phyloP scores from a whole-genome alignment of 305 asterid genomes.

The Solanum aculeatissimum region DNA sequence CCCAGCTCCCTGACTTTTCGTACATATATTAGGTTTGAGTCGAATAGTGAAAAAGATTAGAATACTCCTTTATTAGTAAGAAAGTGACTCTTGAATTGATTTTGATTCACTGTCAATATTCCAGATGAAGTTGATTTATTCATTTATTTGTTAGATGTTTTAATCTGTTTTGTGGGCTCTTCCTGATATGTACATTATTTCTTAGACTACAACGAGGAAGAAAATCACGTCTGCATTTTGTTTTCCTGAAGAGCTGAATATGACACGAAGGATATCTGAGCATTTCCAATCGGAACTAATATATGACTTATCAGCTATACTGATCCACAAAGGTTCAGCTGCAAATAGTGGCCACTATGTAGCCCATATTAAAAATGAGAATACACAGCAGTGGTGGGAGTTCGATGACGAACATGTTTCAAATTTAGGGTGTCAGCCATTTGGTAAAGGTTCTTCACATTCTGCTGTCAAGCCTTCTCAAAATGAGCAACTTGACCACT shows the following conservation, averaged over 20 bases:
- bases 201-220: conserved; percentile 92
- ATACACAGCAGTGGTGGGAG: conserved; percentile 95
- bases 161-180: background rate
- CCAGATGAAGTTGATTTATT: background rate
- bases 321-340: conserved; percentile 97
- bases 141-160: background rate
- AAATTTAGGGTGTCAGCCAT: conserved; percentile 73
- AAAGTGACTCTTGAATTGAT: background rate
- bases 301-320: conserved; percentile 87
- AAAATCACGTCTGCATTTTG: conserved; percentile 85
- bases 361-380: conserved; percentile 83
- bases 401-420: conserved; percentile 93
- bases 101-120: background rate
- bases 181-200: conserved; percentile 1
- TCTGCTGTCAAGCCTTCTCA: conserved; percentile 39
- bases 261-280: conserved; percentile 64
- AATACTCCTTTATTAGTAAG: background rate
- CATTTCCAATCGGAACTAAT: conserved; percentile 41
- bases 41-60: background rate
- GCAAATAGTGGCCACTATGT: conserved; percentile 94
- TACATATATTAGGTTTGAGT: background rate
- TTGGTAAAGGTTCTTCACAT: conserved; percentile 42
- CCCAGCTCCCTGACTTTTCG: background rate
- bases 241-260: conserved; percentile 75
- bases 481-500: conserved; percentile 28